phyloP scores from a whole-genome alignment of 768 basidiomycete genomes.

The Pulveroboletus sp. region DNA sequence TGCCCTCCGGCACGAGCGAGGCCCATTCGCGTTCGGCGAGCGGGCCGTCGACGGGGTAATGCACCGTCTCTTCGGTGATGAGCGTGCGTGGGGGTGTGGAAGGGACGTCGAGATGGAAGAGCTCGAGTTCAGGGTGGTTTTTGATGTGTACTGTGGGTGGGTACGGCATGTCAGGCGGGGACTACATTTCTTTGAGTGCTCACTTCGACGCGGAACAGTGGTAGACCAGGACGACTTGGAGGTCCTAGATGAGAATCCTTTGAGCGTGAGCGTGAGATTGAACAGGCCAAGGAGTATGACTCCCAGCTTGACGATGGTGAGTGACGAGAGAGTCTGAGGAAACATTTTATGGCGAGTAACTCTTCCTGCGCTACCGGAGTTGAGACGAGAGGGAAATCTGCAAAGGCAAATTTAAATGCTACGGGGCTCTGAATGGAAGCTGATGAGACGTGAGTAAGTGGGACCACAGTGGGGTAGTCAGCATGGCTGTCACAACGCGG shows the following conservation, averaged over 20 bases:
- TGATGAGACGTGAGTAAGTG: no score
- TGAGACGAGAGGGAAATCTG: no score
- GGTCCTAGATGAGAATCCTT: not conserved
- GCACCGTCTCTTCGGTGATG: slow-evolving; percentile 23
- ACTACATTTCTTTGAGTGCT: not conserved
- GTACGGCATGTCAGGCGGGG: not conserved
- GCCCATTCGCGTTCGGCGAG: slow-evolving; percentile 26
- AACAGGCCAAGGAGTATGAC: slow-evolving; percentile 19
- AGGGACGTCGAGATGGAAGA: slow-evolving; percentile 18
- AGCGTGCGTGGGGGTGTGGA: slow-evolving; percentile 1
- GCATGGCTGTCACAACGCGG: no score
- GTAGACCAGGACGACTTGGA: not conserved
- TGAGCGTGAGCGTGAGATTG: slow-evolving; percentile 14
- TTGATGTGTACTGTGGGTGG: slow-evolving; percentile 13
- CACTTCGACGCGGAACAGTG: slow-evolving; percentile 13
- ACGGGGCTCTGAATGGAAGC: no score
- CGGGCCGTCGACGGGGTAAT: slow-evolving; percentile 22
- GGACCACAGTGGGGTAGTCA: no score
- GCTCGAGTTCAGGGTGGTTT: slow-evolving; percentile 1
- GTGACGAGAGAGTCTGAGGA: slow-evolving; percentile 2
- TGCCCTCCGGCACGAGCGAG: slow-evolving; percentile 18
- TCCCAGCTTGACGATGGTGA: slow-evolving; percentile 19
- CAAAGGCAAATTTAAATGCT: no score
- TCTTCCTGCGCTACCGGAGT: no score
- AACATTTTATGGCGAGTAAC: no score